phyloP scores from a whole-genome alignment of 768 basidiomycete genomes.

The Lactarius sp. region DNA sequence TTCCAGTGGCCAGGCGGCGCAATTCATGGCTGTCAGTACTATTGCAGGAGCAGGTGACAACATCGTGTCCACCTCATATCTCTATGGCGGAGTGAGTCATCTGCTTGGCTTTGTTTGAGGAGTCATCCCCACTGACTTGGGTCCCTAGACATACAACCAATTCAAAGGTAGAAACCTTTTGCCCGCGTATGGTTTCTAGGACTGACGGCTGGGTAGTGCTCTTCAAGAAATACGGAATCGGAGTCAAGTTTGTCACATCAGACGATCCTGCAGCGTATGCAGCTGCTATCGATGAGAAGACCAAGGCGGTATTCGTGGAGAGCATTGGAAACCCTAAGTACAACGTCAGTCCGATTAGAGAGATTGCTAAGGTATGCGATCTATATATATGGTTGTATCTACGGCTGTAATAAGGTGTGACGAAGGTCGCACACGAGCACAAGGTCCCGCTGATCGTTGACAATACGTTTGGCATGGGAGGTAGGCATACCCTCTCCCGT shows the following conservation, averaged over 20 bases:
- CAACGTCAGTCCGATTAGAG: slow-evolving; percentile 59
- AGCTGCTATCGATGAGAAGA: slow-evolving; percentile 68
- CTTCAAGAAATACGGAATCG: slow-evolving; percentile 64
- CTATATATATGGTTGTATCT: not conserved
- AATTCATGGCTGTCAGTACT: slow-evolving; percentile 48
- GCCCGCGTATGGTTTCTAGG: not conserved
- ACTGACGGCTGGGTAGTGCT: slow-evolving; percentile 41
- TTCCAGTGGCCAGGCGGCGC: slow-evolving; percentile 71
- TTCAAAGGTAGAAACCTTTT: slow-evolving; percentile 48
- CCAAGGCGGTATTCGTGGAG: slow-evolving; percentile 73
- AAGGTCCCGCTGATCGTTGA: slow-evolving; percentile 77
- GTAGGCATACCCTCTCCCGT: slow-evolving; percentile 24
- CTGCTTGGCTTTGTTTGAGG: not conserved
- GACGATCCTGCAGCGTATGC: slow-evolving; percentile 53
- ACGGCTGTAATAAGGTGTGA: not conserved
- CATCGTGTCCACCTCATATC: slow-evolving; percentile 62
- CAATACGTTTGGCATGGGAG: slow-evolving; percentile 74
- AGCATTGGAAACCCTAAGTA: slow-evolving; percentile 79
- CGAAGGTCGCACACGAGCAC: slow-evolving; percentile 62
- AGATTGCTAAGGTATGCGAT: slow-evolving; percentile 55
- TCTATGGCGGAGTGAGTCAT: slow-evolving; percentile 61
- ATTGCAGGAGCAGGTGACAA: slow-evolving; percentile 67
- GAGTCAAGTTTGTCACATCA: slow-evolving; percentile 56
- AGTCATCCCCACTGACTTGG: no score
- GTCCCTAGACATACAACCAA: slow-evolving; percentile 63